These are phyloP conservation scores for Jimgerdemannia lactiflua DNA, from an alignment of 192 early-diverging fungal genomes.

Conservation along the genomic window DNA sequence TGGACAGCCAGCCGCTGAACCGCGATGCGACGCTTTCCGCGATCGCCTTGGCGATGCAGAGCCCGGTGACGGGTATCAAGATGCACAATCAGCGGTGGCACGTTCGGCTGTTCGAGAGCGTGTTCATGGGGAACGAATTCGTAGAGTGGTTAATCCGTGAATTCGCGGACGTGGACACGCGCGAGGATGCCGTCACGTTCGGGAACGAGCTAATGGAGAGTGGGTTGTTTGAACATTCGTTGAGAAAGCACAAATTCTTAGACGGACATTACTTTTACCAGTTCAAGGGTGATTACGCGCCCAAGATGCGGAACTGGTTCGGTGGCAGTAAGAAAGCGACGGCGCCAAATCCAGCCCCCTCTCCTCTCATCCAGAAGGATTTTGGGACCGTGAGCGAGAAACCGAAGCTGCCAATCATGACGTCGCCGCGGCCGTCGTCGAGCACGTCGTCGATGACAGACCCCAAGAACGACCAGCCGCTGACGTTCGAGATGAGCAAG, in stretches of 20 bases:
- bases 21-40: slow-evolving; percentile 38
- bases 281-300: slow-evolving; percentile 52
- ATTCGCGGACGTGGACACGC: slow-evolving; percentile 71
- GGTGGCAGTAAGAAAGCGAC: slow-evolving; percentile 8
- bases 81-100: slow-evolving; percentile 87
- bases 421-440: background rate
- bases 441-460: slow-evolving; percentile 9
- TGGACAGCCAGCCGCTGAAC: slow-evolving; percentile 1
- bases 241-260: slow-evolving; percentile 65
- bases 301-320: slow-evolving; percentile 20
- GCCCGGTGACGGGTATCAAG: slow-evolving; percentile 60
- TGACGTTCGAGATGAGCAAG: slow-evolving; percentile 59
- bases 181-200: slow-evolving; percentile 73
- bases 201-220: slow-evolving; percentile 77
- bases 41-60: slow-evolving; percentile 72
- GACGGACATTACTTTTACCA: slow-evolving; percentile 93
- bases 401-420: background rate
- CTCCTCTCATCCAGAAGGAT: background rate
- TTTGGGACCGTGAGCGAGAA: no score
- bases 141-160: slow-evolving; percentile 86
- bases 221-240: slow-evolving; percentile 66
- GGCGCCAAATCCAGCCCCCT: slow-evolving; percentile 14
- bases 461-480: slow-evolving; percentile 14
- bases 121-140: slow-evolving; percentile 80
- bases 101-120: slow-evolving; percentile 62